Evolutionary conservation across 2,329 filamentous ascomycete genomes (phyloP), one percentile per base, ranked within the genome.

Genomic region (Chaetomium sp.): DNA sequence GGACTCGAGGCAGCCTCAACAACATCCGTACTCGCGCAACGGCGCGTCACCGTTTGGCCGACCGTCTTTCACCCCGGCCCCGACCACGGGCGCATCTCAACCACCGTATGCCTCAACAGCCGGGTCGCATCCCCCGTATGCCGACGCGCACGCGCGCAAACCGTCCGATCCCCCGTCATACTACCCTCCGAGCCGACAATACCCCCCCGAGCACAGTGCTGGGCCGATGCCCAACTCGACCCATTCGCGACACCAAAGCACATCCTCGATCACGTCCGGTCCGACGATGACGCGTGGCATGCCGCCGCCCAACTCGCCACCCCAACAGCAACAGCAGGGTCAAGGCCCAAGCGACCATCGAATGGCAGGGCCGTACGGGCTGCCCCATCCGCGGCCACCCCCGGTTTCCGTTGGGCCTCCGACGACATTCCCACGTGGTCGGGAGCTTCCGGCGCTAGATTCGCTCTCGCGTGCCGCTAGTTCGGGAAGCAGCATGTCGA

Each of bases 401-500:
- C 69, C 71, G 5, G 66, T 75, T 27, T 66, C 71, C 41, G 72
- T 74, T 27, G 74, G 75, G 1, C 74, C 73, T 3, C 71, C 76
- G 1, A 71, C 69, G 19, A 70, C 76, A 4, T 79, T 79, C 51
- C 70, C 74, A 0, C 71, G 75, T 4, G 71, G 77, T 38, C 80
- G 83, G 57, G 76, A 80, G 55, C 68, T 81, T 11, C 78, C 79
- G 1, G 76, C 80, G 1, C 71, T 84, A 10, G 70, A 74, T 34
- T 72, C 77, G 10, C 68, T 83, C 19, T 67, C 76, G 33, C 73
- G 80, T 56, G 71, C 76, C 3, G 74, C 72, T 32, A 74, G 71
- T 54, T 71, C 72, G 0, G 74, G 76, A 44, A 80, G 78, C 66
- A 79, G 77, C 66, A 84, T 84, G 80, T 82, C 80, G 19, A 82